phyloP scores from a whole-genome alignment of 148 eudicot genomes.

The Gaultheria prostrata region DNA sequence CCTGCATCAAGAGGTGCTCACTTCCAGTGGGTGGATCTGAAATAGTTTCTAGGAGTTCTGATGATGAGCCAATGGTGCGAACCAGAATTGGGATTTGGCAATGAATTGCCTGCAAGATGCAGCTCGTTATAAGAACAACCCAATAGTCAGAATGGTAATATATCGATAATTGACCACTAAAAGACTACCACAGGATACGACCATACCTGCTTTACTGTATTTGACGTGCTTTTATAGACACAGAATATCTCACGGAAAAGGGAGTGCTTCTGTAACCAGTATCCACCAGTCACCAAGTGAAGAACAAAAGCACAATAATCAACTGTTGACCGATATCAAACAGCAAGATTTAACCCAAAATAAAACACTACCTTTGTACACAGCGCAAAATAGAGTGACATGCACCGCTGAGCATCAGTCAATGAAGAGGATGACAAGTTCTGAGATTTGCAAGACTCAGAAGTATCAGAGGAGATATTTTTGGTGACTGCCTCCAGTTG shows the following conservation, averaged over 20 bases:
- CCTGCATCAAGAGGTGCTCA: constrained; percentile 74
- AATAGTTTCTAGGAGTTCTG: constrained; percentile 73
- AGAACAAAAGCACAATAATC: not conserved
- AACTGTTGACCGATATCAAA: not conserved
- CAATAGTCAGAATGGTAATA: not conserved
- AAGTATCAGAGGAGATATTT: constrained; percentile 40
- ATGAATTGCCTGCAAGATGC: constrained; percentile 62
- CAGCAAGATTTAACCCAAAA: not conserved
- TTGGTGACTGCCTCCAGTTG: constrained; percentile 32
- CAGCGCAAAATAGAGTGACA: constrained; percentile 91
- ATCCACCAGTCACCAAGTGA: not conserved
- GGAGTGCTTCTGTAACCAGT: constrained; percentile 71
- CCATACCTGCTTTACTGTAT: constrained; percentile 70
- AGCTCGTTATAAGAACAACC: constrained; percentile 6
- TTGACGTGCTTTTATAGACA: constrained; percentile 55
- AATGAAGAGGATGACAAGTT: constrained; percentile 44
- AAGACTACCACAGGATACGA: constrained; percentile 7
- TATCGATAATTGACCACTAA: not conserved
- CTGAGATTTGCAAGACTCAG: constrained; percentile 36
- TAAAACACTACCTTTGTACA: constrained; percentile 78
- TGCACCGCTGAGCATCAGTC: constrained; percentile 71
- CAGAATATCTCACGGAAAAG: constrained; percentile 81
- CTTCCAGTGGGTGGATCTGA: constrained; percentile 86
- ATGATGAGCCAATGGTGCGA: constrained; percentile 88
- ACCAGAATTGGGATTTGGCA: constrained; percentile 85